Evolutionary conservation across 495 filamentous ascomycete species (phyloP), one percentile per base, ranked within the genome.

Genomic region (Talaromyces thailandensis): DNA sequence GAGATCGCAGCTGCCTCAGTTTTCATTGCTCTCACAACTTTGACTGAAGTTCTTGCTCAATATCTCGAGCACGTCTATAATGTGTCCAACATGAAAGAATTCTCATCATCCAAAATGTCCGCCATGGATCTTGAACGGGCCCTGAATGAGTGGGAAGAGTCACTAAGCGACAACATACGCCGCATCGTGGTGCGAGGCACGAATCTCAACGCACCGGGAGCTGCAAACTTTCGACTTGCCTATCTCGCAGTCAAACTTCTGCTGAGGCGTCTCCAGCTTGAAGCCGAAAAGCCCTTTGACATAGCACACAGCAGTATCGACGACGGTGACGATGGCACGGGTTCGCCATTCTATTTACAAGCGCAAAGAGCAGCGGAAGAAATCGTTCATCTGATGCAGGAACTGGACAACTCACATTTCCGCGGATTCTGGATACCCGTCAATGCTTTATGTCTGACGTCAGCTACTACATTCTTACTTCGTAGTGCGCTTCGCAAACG

Each of bases 41-140:
- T 80, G 8, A 80, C 75, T 0, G 73, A 79, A 9, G 68, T 79
- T 1, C 67, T 80, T 5, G 71, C 62, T 16, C 66, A 67, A 21
- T 73, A 72, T 52, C 56, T 78, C 9, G 72, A 73, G 18, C 68
- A 76, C 11, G 68, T 78, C 0, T 78, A 78, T 63, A 63, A 63
- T 40, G 59, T 75, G 5, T 62, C 66, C 25, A 29, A 60, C 40
- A 45, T 45, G 62, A 26, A 59, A 35, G n/a, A 29, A 32, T 28
- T 21, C 26, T 11, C 52, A 57, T 31, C 53, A 56, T 57, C 50
- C 26, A 60, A 37, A 35, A 43, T 14, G 32, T 65, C 52, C 29
- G 64, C 32, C 24, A 58, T 12, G 8, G 53, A 65, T 16, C 62
- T 76, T 0, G 69, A 74, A 23, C 61, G 70, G 14, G 21, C 55